phyloP scores from a whole-genome alignment of 345 rosid genomes.

The Corymbia maculata region DNA sequence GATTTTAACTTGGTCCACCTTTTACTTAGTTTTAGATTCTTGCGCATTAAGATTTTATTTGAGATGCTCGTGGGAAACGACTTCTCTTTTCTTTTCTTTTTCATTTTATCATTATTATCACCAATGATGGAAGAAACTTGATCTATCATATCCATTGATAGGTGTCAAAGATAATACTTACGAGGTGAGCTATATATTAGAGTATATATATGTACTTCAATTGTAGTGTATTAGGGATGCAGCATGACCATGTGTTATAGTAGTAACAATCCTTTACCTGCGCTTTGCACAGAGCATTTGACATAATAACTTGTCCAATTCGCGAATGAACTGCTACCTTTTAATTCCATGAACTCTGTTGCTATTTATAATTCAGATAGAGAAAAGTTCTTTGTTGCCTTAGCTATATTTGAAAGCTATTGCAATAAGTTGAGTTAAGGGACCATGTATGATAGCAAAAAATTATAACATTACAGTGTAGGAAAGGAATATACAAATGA shows the following conservation, averaged over 20 bases:
- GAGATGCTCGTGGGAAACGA: too few relatives aligned
- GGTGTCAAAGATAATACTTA: not conserved
- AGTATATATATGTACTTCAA: not conserved
- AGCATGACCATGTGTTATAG: not conserved
- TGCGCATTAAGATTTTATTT: too few relatives aligned
- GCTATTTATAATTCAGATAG: not conserved
- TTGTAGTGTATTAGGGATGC: not conserved
- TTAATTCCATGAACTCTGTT: not conserved
- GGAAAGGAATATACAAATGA: not conserved
- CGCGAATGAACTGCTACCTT: not conserved
- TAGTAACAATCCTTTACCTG: accelerated
- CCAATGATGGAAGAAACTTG: not conserved
- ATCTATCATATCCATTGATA: not conserved
- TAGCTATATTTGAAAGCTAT: not conserved
- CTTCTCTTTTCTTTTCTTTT: too few relatives aligned
- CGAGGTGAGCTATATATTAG: not conserved
- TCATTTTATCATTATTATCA: too few relatives aligned
- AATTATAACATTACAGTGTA: too few relatives aligned
- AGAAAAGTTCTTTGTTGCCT: not conserved
- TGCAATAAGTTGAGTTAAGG: not conserved
- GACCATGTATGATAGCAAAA: not conserved
- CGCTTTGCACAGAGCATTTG: not conserved
- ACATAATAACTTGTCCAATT: not conserved
- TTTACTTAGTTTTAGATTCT: too few relatives aligned
- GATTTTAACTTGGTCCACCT: too few relatives aligned